phyloP scores from a whole-genome alignment of 2,329 filamentous ascomycete species.

The Venturia effusa region DNA sequence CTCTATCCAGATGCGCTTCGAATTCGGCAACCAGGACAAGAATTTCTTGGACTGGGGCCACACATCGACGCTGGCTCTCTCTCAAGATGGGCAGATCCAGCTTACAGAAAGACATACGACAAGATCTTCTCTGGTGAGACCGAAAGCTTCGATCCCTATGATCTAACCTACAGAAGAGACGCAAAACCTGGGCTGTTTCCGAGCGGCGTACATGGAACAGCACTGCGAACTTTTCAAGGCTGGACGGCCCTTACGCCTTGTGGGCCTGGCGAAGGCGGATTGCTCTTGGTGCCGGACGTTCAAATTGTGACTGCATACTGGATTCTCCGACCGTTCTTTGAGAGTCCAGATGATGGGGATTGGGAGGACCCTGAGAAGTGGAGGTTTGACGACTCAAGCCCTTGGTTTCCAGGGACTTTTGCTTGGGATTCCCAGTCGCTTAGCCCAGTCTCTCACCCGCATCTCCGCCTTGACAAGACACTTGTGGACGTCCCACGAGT shows the following conservation, averaged over 20 bases:
- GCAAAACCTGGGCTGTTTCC: slow-evolving; percentile 27
- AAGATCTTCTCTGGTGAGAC: slow-evolving; percentile 28
- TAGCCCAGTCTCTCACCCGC: slow-evolving; percentile 27
- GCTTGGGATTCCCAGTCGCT: slow-evolving; percentile 24
- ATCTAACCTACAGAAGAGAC: slow-evolving; percentile 25
- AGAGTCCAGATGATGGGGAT: slow-evolving; percentile 22
- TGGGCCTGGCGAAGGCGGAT: slow-evolving; percentile 25
- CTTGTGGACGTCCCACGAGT: slow-evolving; percentile 29
- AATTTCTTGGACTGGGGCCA: slow-evolving; percentile 32
- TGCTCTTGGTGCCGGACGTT: slow-evolving; percentile 32
- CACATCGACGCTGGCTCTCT: slow-evolving; percentile 35
- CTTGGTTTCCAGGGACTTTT: slow-evolving; percentile 30
- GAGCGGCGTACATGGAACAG: slow-evolving; percentile 26
- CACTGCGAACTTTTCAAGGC: slow-evolving; percentile 30
- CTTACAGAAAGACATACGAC: slow-evolving; percentile 28
- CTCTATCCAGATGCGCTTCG: slow-evolving; percentile 31
- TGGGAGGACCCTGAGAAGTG: slow-evolving; percentile 29
- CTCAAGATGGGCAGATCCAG: slow-evolving; percentile 31
- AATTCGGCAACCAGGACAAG: slow-evolving; percentile 27
- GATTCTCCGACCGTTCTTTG: slow-evolving; percentile 33
- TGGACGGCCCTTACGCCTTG: slow-evolving; percentile 32
- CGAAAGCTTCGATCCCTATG: slow-evolving; percentile 27
- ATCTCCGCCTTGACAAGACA: slow-evolving; percentile 28
- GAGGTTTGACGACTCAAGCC: slow-evolving; percentile 22
- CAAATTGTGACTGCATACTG: slow-evolving; percentile 28